Evolutionary conservation across 495 filamentous ascomycete genomes (phyloP).

Genomic region (Hypoxylon subgilvum): DNA sequence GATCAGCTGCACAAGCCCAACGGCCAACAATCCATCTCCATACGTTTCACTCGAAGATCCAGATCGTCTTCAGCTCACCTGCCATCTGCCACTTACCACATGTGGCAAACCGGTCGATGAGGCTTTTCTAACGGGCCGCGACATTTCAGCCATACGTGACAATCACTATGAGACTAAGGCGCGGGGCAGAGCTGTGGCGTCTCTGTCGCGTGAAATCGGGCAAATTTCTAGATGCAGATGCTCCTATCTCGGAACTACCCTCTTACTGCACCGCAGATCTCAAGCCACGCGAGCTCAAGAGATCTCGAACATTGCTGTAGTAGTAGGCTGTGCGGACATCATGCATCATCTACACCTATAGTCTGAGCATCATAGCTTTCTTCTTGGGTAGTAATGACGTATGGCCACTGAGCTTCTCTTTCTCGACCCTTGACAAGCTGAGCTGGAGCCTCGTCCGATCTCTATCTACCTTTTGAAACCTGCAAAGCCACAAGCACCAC

Average conservation of each 20-base stretch:
- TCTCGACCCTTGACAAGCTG: conserved; percentile 30
- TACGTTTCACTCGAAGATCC: conserved; percentile 17
- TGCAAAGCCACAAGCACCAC: conserved; percentile 36
- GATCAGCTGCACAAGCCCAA: conserved; percentile 31
- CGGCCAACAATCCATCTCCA: conserved; percentile 25
- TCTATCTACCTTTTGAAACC: conserved; percentile 24
- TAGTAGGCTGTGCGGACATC: conserved; percentile 16
- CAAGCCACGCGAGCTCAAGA: conserved; percentile 17
- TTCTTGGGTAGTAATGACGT: conserved; percentile 29
- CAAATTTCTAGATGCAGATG: conserved; percentile 11
- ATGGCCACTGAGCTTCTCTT: conserved; percentile 1
- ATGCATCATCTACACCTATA: conserved; percentile 1
- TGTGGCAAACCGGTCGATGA: conserved; percentile 25
- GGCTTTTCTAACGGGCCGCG: too few species aligned
- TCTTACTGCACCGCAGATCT: conserved; percentile 25
- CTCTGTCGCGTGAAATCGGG: conserved; percentile 27
- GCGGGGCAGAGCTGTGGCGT: conserved; percentile 20
- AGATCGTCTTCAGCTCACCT: conserved; percentile 8
- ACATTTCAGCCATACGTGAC: conserved; percentile 1
- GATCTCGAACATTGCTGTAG: conserved; percentile 12
- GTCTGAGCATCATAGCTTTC: not conserved
- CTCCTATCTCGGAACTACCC: conserved; percentile 2
- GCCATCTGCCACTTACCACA: conserved; percentile 17
- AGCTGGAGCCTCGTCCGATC: conserved; percentile 22
- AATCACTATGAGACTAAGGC: conserved; percentile 4